These are phyloP conservation scores for Aureoboletus auriporus DNA, from an alignment of 768 basidiomycete genomes.

Conservation along the genomic window DNA sequence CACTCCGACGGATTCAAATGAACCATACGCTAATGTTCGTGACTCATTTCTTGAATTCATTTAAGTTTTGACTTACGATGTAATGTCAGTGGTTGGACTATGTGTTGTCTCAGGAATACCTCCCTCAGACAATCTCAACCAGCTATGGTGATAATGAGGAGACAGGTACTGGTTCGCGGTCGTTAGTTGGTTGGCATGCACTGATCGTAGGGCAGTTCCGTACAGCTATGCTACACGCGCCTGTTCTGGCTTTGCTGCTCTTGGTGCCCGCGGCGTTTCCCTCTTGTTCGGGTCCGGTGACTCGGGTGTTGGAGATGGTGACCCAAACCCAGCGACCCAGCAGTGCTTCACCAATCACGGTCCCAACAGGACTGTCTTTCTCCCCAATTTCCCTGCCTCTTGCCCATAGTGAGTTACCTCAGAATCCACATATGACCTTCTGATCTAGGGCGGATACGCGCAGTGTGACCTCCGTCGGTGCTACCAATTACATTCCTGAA, in stretches of 20 bases:
- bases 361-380: constrained; percentile 48
- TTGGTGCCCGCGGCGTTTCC: constrained; percentile 68
- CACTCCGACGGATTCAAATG: constrained; percentile 42
- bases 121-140: constrained; percentile 63
- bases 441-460: neutral
- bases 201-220: constrained; percentile 42
- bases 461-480: constrained; percentile 73
- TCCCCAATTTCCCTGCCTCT: constrained; percentile 57
- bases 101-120: constrained; percentile 39
- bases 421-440: neutral
- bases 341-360: constrained; percentile 59
- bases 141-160: constrained; percentile 75
- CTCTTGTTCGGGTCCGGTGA: constrained; percentile 67
- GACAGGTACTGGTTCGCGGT: constrained; percentile 38
- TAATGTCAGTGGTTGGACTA: constrained; percentile 56
- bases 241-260: constrained; percentile 57
- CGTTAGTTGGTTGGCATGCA: neutral
- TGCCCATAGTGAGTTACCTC: constrained; percentile 48
- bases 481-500: constrained; percentile 58
- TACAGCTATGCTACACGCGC: constrained; percentile 49
- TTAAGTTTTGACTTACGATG: neutral
- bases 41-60: neutral
- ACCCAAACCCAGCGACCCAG: constrained; percentile 53
- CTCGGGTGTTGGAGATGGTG: constrained; percentile 61
- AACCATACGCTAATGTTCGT: constrained; percentile 44